Conservation (phyloP, 805 yeast genomes). For the Candida ascalaphidarum region DNA sequence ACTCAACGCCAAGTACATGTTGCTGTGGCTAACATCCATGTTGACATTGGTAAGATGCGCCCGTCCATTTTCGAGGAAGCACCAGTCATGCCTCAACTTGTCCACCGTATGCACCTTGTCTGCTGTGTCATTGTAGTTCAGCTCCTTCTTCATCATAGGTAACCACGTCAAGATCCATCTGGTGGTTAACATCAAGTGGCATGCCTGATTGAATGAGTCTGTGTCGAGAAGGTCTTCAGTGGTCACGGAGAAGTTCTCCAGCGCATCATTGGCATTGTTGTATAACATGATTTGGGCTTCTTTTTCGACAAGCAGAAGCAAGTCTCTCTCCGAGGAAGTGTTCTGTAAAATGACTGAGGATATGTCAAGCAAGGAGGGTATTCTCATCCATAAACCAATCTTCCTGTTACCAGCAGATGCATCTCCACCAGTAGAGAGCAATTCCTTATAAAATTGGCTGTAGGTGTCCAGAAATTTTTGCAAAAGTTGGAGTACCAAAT, state of each 20-base stretch:
- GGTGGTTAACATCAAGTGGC: constrained; percentile 45
- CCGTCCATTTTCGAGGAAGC: constrained; percentile 33
- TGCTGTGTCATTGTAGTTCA: constrained; percentile 15
- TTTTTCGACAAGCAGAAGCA: constrained; percentile 8
- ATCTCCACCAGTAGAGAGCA: constrained; percentile 20
- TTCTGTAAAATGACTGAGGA: constrained; percentile 7
- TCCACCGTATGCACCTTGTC: constrained; percentile 15
- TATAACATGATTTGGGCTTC: constrained; percentile 21
- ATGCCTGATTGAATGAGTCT: constrained; percentile 41
- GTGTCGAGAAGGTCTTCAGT: constrained; percentile 49
- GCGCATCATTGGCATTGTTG: constrained; percentile 6
- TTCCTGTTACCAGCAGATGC: constrained; percentile 10
- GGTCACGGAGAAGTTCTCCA: constrained; percentile 20
- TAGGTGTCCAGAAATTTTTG: constrained; percentile 25
- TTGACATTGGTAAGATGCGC: constrained; percentile 7
- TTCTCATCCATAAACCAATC: constrained; percentile 23
- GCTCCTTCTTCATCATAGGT: constrained; percentile 34
- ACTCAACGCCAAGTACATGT: constrained; percentile 25
- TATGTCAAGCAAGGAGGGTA: constrained; percentile 19
- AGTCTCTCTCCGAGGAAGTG: constrained; percentile 6
- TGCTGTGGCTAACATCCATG: constrained; percentile 12
- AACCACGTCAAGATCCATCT: constrained; percentile 56
- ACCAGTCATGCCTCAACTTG: constrained; percentile 30
- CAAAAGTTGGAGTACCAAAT: constrained; percentile 30
- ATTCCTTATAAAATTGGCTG: constrained; percentile 26